phyloP scores from a whole-genome alignment of 495 filamentous ascomycete species.

The Hamigera avellanea region DNA sequence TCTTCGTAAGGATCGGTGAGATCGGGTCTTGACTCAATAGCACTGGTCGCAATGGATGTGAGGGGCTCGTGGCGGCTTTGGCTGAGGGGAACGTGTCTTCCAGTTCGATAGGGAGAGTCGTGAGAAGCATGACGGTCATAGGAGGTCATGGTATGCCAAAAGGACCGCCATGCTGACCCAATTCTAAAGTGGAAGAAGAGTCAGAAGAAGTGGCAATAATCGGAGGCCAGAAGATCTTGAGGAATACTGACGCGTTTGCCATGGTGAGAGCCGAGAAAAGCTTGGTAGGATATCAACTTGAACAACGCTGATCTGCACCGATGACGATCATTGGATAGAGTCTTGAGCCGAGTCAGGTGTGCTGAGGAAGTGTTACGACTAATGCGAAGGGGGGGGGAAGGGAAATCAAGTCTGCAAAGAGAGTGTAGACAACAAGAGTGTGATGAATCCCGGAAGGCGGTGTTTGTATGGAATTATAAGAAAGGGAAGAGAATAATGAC shows the following conservation, averaged over 20 bases:
- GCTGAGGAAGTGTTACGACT: too few species aligned
- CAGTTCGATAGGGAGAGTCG: constrained; percentile 78
- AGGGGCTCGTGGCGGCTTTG: constrained; percentile 59
- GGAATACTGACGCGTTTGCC: neutral
- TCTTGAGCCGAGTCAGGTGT: too few species aligned
- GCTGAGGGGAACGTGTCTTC: constrained; percentile 66
- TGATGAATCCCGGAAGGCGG: too few species aligned
- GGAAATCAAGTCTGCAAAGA: too few species aligned
- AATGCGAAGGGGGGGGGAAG: too few species aligned
- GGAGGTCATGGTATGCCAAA: constrained; percentile 95
- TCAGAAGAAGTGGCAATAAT: neutral
- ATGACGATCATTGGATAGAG: neutral
- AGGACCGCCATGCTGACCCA: constrained; percentile 55
- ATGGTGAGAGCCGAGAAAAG: neutral
- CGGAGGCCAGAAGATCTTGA: neutral
- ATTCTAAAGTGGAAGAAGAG: constrained; percentile 30
- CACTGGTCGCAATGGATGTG: constrained; percentile 67
- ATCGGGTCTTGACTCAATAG: constrained; percentile 65
- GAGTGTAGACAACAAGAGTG: too few species aligned
- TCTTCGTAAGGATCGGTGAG: constrained; percentile 65
- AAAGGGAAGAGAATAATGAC: too few species aligned
- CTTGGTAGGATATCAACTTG: neutral
- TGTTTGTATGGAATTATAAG: too few species aligned
- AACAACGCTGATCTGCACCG: neutral
- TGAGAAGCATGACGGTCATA: constrained; percentile 66